These are phyloP conservation scores for Entophlyctis helioformis DNA, from an alignment of 192 early-diverging fungal species.

Conservation along the genomic window DNA sequence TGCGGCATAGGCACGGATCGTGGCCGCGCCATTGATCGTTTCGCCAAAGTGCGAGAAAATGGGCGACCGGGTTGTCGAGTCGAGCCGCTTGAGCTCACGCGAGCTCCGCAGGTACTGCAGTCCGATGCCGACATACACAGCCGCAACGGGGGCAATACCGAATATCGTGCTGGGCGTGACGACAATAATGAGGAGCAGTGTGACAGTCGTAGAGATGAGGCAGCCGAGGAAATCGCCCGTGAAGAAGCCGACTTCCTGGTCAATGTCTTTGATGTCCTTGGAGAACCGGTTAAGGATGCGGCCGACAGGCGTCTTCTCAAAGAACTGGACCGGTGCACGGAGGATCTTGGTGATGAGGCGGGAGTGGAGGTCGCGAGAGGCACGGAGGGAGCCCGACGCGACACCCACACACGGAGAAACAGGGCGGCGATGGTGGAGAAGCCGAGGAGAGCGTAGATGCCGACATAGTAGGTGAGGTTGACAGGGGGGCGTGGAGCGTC, in stretches of 20 bases:
- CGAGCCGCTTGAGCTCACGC: slow-evolving; percentile 32
- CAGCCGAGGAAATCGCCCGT: slow-evolving; percentile 8
- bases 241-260: slow-evolving; percentile 13
- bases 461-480: neutral
- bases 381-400: slow-evolving; percentile 3
- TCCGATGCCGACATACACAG: slow-evolving; percentile 52
- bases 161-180: slow-evolving; percentile 59
- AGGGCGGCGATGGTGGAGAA: neutral
- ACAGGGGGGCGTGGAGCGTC: neutral
- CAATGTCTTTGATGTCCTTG: slow-evolving; percentile 60
- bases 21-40: slow-evolving; percentile 15
- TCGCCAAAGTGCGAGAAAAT: slow-evolving; percentile 37
- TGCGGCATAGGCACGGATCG: slow-evolving; percentile 30
- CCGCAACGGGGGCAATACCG: slow-evolving; percentile 10
- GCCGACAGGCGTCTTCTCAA: slow-evolving; percentile 60
- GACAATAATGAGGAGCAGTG: slow-evolving; percentile 8
- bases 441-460: slow-evolving; percentile 8
- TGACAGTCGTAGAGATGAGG: slow-evolving; percentile 4
- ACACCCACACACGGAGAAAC: slow-evolving; percentile 2
- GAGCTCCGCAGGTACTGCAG: slow-evolving; percentile 31
- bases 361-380: slow-evolving; percentile 17
- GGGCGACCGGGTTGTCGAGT: slow-evolving; percentile 36
- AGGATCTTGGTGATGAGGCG: slow-evolving; percentile 21
- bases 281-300: slow-evolving; percentile 75
- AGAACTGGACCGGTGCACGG: slow-evolving; percentile 39